Evolutionary conservation across 2,329 filamentous ascomycete genomes (phyloP).

Genomic region (Nemania abortiva): DNA sequence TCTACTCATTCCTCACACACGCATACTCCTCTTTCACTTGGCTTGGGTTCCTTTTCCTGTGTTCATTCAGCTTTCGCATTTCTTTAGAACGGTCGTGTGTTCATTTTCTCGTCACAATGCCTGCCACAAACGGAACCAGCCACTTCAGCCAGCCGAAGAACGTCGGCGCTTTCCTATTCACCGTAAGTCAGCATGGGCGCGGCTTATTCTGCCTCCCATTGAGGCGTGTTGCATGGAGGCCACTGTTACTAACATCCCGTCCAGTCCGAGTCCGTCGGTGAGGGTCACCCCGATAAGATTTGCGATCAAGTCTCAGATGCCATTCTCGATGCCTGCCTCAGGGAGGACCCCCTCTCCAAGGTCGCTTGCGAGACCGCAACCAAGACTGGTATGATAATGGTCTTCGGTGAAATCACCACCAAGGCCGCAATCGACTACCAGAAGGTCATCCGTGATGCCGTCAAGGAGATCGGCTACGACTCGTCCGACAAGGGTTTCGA

Average conservation of each 20-base stretch:
- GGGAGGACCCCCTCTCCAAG: slow-evolving; percentile 96
- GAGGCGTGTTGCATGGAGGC: neutral
- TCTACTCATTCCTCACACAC: slow-evolving; percentile 17
- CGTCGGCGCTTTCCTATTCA: slow-evolving; percentile 85
- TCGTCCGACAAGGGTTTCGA: slow-evolving; percentile 97
- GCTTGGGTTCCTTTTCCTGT: slow-evolving; percentile 21
- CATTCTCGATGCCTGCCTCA: slow-evolving; percentile 96
- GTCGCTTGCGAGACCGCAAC: slow-evolving; percentile 99
- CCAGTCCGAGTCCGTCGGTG: slow-evolving; percentile 87
- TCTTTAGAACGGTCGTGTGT: slow-evolving; percentile 37
- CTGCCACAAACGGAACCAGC: slow-evolving; percentile 64
- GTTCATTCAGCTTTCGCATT: slow-evolving; percentile 37
- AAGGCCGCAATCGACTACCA: slow-evolving; percentile 97
- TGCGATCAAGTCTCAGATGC: slow-evolving; percentile 99
- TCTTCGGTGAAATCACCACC: slow-evolving; percentile 98
- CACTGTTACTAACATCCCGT: slow-evolving; percentile 38
- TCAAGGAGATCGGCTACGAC: slow-evolving; percentile 99
- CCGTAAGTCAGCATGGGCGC: slow-evolving; percentile 61
- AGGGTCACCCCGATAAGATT: slow-evolving; percentile 96
- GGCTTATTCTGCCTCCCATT: neutral
- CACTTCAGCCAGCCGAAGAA: slow-evolving; percentile 61
- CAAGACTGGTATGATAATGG: slow-evolving; percentile 99
- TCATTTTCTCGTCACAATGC: slow-evolving; percentile 65
- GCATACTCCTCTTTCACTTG: slow-evolving; percentile 14
- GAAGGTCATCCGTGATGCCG: slow-evolving; percentile 91